A percentile compares a stretch with the other conserved stretches of the same genome.
phyloP scores from a whole-genome alignment of 2,329 filamentous ascomycete species.

The Colletotrichum sansevieriae region DNA sequence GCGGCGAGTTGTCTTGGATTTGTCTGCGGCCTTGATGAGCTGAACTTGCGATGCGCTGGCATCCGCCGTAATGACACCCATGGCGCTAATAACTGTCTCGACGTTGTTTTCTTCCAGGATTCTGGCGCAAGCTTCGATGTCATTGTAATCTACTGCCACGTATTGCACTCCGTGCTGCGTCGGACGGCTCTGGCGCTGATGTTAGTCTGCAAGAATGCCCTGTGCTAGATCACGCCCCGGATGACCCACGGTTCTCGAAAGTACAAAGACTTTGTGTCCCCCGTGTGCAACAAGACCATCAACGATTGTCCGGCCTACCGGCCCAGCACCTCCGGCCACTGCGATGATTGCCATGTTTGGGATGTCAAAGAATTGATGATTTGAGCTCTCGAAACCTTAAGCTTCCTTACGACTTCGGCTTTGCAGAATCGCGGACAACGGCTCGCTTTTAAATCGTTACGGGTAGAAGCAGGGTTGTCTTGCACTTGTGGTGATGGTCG shows the following conservation, averaged over 20 bases:
- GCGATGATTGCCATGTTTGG: slow-evolving; percentile 50
- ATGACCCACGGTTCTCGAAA: slow-evolving; percentile 53
- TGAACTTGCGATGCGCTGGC: slow-evolving; percentile 52
- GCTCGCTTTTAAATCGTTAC: too few relatives aligned
- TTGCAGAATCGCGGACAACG: accelerated
- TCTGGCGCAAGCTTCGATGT: slow-evolving; percentile 42
- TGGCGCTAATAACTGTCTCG: slow-evolving; percentile 58
- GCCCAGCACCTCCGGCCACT: slow-evolving; percentile 61
- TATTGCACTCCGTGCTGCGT: slow-evolving; percentile 21
- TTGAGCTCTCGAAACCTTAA: neutral
- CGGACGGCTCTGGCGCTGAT: neutral
- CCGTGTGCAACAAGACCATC: slow-evolving; percentile 53
- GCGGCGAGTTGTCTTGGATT: slow-evolving; percentile 53
- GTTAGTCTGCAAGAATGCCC: neutral
- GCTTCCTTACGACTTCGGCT: too few relatives aligned
- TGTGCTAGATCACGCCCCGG: accelerated
- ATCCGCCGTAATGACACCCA: slow-evolving; percentile 46
- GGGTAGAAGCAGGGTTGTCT: too few relatives aligned
- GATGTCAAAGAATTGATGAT: neutral
- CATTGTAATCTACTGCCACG: slow-evolving; percentile 47
- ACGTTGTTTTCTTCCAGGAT: slow-evolving; percentile 53
- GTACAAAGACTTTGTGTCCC: slow-evolving; percentile 55
- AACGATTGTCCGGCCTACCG: slow-evolving; percentile 61
- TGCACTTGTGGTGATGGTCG: too few relatives aligned
- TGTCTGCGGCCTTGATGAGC: slow-evolving; percentile 58